Base-by-base conservation (phyloP, 805 yeast species). In the Kodamaea sagamina region DNA sequence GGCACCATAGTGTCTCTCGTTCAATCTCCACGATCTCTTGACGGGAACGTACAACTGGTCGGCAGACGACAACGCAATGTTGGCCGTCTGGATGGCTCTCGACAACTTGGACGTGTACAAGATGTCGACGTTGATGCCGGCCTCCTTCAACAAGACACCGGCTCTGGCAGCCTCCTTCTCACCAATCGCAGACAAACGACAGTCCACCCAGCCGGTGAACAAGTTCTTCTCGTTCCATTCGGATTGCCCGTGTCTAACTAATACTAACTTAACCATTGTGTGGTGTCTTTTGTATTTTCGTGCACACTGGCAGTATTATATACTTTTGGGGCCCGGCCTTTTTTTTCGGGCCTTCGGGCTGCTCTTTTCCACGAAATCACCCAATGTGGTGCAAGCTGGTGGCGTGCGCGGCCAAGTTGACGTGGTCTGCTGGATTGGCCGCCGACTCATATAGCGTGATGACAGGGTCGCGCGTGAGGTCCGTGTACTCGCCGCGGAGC, bases 141-240 rank as follows among this genome's bases (percentile, higher is more conserved):
- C 82, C 69, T 89, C 95, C 71, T 83, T 86, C 66, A 90, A 77
- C 66, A 92, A 77, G 67, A 82, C 89, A 72, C 97, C 98, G 54
- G 97, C 98, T 68, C 86, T 84, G 56, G 75, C 76, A 58, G 98
- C 98, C 77, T 90, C 98, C 67, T 83, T 78, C 67, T 77, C 81
- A 72, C 98, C 98, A 57, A 78, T 71, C 49, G 77, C 89, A 43
- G 92, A 82, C 67, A 90, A 80, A 62, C 79, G 75, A 57, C 89
- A 95, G 71, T 90, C 98, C 51, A 92, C 97, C 98, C 98, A 90
- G 65, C 98, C 98, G 70, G 97, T 90, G 85, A 90, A 90, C 58
- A 90, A 79, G 81, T 90, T 92, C 79, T 89, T 88, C 73, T 89
- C 96, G 74, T 90, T 90, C 98, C 98, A 90, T 72, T 88, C 97